Evolutionary conservation across 352 stramenopile genomes (phyloP).

Genomic region (Pythium myriotylum): DNA sequence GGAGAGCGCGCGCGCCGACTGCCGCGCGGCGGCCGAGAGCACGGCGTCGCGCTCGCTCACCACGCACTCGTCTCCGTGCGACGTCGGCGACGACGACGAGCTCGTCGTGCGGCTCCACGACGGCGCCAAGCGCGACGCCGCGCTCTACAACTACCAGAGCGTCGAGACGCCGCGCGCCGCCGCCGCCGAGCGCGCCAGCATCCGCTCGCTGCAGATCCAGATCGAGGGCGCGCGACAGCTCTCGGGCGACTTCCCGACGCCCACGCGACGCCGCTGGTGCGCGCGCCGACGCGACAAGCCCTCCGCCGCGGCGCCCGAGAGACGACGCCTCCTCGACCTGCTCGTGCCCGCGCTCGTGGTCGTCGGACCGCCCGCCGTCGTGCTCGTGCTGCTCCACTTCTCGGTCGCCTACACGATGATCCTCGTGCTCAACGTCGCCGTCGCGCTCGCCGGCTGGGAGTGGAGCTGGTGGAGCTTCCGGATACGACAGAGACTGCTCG

Average conservation of each 20-base stretch:
- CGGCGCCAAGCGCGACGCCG: neutral
- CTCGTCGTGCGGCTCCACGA: constrained; percentile 1
- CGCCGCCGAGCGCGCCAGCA: neutral
- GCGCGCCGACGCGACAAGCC: neutral
- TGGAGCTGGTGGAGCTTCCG: constrained; percentile 68
- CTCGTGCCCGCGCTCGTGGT: constrained; percentile 3
- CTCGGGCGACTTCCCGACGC: neutral
- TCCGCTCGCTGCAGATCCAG: constrained; percentile 21
- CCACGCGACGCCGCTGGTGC: neutral
- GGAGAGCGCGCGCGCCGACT: constrained; percentile 9
- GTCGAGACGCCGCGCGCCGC: constrained; percentile 9
- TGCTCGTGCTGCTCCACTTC: constrained; percentile 46
- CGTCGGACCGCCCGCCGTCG: constrained; percentile 20
- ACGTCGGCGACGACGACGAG: constrained; percentile 9
- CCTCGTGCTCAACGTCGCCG: constrained; percentile 33
- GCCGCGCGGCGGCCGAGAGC: constrained; percentile 7
- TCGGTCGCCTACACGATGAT: constrained; percentile 41
- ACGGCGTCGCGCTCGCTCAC: constrained; percentile 10
- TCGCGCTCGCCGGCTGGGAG: constrained; percentile 47
- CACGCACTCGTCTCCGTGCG: constrained; percentile 14
- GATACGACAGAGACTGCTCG: constrained; percentile 51
- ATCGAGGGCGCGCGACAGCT: constrained; percentile 7
- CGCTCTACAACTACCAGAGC: constrained; percentile 6
- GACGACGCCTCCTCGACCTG: neutral
- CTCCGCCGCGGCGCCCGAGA: neutral